Evolutionary conservation across 2,329 filamentous ascomycete species (phyloP), one percentile per base, ranked within the genome.

Genomic region (Exophiala spinifera): DNA sequence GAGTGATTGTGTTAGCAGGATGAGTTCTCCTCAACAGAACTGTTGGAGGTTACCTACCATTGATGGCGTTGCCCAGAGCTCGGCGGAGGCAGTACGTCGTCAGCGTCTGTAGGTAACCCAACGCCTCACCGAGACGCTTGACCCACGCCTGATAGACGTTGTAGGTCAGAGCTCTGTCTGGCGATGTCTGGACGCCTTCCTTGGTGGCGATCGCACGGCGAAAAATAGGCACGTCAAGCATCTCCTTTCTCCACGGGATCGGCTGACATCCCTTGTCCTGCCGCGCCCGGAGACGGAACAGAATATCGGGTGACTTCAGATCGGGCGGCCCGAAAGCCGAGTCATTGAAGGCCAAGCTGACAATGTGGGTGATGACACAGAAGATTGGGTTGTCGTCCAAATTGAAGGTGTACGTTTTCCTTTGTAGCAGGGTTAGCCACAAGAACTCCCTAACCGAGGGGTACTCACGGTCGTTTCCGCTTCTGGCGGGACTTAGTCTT

Each of bases 401-500:
- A 42, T 53, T 33, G 6, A 36, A 43, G 3, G 19, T 28, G 36
- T 25, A 43, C 23, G 15, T 25, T 31, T 47, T 47, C 33, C 25
- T 47, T 17, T 31, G 36, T 34, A 47, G 25, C 28, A 11, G n/a
- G 6, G 14, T 20, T 15, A 47, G 45, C 14, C 14, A 17, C 10
- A 47, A 34, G 7, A 34, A 34, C 31, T 15, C 19, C 4, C 33
- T 14, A 15, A 15, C 25, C 25, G 14, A 34, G 17, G 15, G 4
- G 36, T 15, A 42, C 50, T 56, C 49, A 54, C 36, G 36, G 43
- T 37, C 44, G 44, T 53, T 53, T 53, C 34, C 54, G 15, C 46
- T 53, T 53, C 49, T 53, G 8, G 43, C 44, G 34, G 10, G 23
- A 56, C 28, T 54, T 53, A 4, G 44, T 56, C 46, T 56, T 53